Percentiles rank a stretch among this genome's conserved stretches.
These are phyloP conservation scores for Solanum rostratum DNA, from an alignment of 257 asterid species.

Conservation along the genomic window DNA sequence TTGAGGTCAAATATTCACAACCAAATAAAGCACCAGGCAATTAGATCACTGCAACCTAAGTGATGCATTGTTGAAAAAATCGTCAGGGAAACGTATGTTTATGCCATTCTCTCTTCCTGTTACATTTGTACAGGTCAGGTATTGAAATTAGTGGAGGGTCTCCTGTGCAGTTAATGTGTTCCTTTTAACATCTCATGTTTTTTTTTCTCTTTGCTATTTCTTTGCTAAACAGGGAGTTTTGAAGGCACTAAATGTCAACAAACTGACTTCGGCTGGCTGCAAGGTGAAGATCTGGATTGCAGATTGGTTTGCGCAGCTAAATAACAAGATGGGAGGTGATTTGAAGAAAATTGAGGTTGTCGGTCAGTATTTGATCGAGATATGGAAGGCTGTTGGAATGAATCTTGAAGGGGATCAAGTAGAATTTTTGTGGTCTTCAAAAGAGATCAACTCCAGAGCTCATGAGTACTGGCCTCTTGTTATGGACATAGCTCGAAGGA, in stretches of 20 bases:
- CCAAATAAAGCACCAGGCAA: background rate
- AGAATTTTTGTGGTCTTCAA: conserved; percentile 87
- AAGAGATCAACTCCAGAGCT: conserved; percentile 66
- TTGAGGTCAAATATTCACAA: background rate
- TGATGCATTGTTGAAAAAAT: background rate
- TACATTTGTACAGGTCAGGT: background rate
- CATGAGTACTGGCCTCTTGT: conserved; percentile 91
- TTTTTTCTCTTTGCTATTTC: background rate
- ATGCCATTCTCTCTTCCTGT: background rate
- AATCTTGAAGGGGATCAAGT: conserved; percentile 63
- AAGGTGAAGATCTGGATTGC: conserved; percentile 90
- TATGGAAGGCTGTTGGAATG: conserved; percentile 92
- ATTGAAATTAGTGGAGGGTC: background rate
- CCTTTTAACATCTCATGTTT: background rate
- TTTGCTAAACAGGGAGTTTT: conserved; percentile 56
- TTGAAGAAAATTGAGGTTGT: conserved; percentile 62
- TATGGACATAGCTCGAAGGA: conserved; percentile 73
- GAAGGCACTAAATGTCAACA: conserved; percentile 85
- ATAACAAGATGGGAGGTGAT: conserved; percentile 91
- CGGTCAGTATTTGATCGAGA: conserved; percentile 76
- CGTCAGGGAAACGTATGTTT: background rate
- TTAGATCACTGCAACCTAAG: background rate
- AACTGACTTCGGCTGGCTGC: conserved; percentile 79
- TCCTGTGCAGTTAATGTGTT: background rate
- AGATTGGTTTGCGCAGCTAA: conserved; percentile 89